Evolutionary conservation across 352 stramenopile species (phyloP).

Genomic region (Phytophthora sansomeana): DNA sequence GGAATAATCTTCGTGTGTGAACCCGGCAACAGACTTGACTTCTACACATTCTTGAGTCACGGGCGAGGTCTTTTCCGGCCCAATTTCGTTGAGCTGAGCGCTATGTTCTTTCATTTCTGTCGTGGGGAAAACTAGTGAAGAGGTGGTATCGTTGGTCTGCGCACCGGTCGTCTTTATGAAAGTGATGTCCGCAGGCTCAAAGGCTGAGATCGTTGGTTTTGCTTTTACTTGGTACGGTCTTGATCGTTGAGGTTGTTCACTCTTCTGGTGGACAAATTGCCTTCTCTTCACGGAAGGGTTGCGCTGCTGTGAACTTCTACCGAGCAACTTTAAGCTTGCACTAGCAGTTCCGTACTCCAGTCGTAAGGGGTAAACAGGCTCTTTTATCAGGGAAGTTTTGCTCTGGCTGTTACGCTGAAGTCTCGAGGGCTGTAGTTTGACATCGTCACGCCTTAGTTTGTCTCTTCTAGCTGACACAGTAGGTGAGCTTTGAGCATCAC

Average conservation of each 20-base stretch:
- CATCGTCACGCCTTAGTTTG: neutral
- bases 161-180: conserved; percentile 23
- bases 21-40: neutral
- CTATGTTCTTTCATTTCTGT: conserved; percentile 5
- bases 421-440: conserved; percentile 4
- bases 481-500: neutral
- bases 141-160: conserved; percentile 19
- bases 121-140: neutral
- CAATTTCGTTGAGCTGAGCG: conserved; percentile 6
- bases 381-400: neutral
- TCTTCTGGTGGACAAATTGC: conserved; percentile 27
- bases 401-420: neutral
- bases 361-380: conserved; percentile 28
- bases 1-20: neutral
- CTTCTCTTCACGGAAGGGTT: conserved; percentile 30
- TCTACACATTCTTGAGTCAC: conserved; percentile 7
- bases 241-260: neutral
- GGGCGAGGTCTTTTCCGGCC: conserved; percentile 24
- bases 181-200: conserved; percentile 2
- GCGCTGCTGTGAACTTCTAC: conserved; percentile 16
- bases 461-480: neutral
- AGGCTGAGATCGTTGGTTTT: neutral
- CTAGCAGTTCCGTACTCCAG: conserved; percentile 27
- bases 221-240: neutral
- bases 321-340: conserved; percentile 33